Evolutionary conservation across 805 yeast genomes (phyloP).

Genomic region (Cyberlindnera saturnus): DNA sequence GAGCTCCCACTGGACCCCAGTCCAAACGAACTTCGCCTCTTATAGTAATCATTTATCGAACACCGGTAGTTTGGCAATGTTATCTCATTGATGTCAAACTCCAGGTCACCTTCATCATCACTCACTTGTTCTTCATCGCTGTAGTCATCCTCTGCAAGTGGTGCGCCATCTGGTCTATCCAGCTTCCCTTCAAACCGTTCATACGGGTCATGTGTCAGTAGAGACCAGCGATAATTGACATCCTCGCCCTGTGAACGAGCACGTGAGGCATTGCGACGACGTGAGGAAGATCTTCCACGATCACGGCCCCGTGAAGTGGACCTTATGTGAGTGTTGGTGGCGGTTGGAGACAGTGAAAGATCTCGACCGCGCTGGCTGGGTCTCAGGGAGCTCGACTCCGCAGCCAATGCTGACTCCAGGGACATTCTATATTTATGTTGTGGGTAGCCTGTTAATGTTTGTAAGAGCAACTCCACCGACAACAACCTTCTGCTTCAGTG

Average conservation of each 20-base stretch:
- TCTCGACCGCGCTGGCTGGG: slow-evolving; percentile 7
- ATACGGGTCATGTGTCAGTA: slow-evolving; percentile 69
- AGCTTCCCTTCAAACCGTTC: slow-evolving; percentile 40
- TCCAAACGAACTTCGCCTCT: slow-evolving; percentile 6
- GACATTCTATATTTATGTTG: not conserved
- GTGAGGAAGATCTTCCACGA: slow-evolving; percentile 9
- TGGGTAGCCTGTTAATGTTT: no score
- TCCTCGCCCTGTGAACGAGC: slow-evolving; percentile 28
- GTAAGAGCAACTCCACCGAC: no score
- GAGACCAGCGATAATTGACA: slow-evolving; percentile 45
- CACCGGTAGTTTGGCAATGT: slow-evolving; percentile 20
- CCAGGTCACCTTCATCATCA: slow-evolving; percentile 35
- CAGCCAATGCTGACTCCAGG: slow-evolving; percentile 1
- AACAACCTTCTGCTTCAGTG: no score
- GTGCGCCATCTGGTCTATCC: slow-evolving; percentile 18
- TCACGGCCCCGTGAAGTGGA: slow-evolving; percentile 14
- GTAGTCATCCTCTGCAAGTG: slow-evolving; percentile 18
- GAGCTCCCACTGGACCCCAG: slow-evolving; percentile 1
- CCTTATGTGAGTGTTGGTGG: slow-evolving; percentile 1
- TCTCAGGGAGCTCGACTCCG: not conserved
- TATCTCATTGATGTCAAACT: slow-evolving; percentile 32
- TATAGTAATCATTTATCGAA: slow-evolving; percentile 30
- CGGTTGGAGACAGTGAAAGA: slow-evolving; percentile 5
- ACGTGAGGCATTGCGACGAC: slow-evolving; percentile 7
- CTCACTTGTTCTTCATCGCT: slow-evolving; percentile 57